Base-by-base conservation (phyloP, 1,284 basidiomycete genomes). In the Ceratobasidium sp. region DNA sequence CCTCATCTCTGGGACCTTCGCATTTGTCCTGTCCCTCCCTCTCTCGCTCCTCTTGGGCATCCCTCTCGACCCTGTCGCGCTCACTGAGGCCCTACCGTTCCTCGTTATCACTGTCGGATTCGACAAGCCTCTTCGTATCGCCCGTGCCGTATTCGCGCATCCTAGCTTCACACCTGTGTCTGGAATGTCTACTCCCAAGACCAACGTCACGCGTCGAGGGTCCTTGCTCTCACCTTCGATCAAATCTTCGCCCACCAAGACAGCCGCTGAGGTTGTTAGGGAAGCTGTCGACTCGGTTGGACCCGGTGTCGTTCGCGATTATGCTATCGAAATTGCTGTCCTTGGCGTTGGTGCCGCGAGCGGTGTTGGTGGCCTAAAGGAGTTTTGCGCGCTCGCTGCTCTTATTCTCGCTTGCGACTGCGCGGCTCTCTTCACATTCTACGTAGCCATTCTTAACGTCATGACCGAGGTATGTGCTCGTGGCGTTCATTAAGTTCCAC, bases 101-200 rank as follows among this genome's bases (percentile, higher is more conserved):
- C 87, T 99, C 48, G 97, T 99, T 54, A 98, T 98, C 83, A 97
- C 95, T 0, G 92, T 99, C 74, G 97, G 97, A 15, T 99, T 99
- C 81, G 97, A 99, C 84, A 99, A 99, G 84, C 97, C 97, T 0
- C 92, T 97, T 75, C 89, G 95, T 14, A 90, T 99, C 50, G 96
- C 96, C 0, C 89, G 93, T 33, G 94, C 96, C 14, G 93, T 99
- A 45, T 95, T 99, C 83, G 88, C 90, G 24, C 94, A 97, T 79
- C 93, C 95, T 2, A 95, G 77, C 88, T 91, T 73, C 83, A 87
- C 51, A 83, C 87, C 89, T 0, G 84, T 86, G 63, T 47, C 78
- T 50, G 59, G 57, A 5, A 54, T 48, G 19, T 22, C 62, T 8
- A 44, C 72, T 24, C 72, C 72, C 29, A 41, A 41, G 36, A 41